A percentile compares a stretch with the other conserved stretches of the same genome.
phyloP scores from a whole-genome alignment of 306 rosid genomes.

The Cotoneaster glaucophyllus region DNA sequence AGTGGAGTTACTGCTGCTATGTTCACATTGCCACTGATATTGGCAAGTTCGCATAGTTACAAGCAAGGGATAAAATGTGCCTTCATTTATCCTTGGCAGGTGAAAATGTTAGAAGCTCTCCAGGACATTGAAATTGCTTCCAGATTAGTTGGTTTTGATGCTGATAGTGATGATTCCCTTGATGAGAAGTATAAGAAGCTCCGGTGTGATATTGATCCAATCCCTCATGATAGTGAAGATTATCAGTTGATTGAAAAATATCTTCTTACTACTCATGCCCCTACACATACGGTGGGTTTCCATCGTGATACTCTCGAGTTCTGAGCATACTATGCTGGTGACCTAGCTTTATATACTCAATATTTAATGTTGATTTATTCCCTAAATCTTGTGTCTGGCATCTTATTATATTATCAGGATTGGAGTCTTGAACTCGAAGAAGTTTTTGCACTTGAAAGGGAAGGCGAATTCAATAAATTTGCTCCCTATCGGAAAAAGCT shows the following conservation, averaged over 20 bases:
- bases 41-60: not conserved
- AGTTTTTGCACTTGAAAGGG: slow-evolving; percentile 85
- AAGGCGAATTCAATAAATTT: slow-evolving; percentile 73
- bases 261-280: slow-evolving; percentile 89
- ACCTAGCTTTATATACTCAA: not conserved
- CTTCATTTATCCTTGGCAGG: slow-evolving; percentile 37
- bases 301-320: not conserved
- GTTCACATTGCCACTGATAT: not conserved
- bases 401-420: slow-evolving; percentile 47
- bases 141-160: slow-evolving; percentile 89
- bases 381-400: slow-evolving; percentile 5
- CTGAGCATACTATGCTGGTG: not conserved
- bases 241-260: slow-evolving; percentile 69
- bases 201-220: slow-evolving; percentile 63
- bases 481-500: slow-evolving; percentile 56
- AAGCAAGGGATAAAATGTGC: not conserved
- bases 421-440: slow-evolving; percentile 97
- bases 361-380: not conserved
- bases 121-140: slow-evolving; percentile 99
- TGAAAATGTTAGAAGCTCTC: slow-evolving; percentile 99
- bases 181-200: slow-evolving; percentile 92
- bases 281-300: slow-evolving; percentile 77
- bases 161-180: slow-evolving; percentile 61
- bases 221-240: slow-evolving; percentile 82
- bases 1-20: not conserved